Evolutionary conservation across 2,329 filamentous ascomycete species (phyloP), one percentile per base, ranked within the genome.

Genomic region (Xylaria sp.): DNA sequence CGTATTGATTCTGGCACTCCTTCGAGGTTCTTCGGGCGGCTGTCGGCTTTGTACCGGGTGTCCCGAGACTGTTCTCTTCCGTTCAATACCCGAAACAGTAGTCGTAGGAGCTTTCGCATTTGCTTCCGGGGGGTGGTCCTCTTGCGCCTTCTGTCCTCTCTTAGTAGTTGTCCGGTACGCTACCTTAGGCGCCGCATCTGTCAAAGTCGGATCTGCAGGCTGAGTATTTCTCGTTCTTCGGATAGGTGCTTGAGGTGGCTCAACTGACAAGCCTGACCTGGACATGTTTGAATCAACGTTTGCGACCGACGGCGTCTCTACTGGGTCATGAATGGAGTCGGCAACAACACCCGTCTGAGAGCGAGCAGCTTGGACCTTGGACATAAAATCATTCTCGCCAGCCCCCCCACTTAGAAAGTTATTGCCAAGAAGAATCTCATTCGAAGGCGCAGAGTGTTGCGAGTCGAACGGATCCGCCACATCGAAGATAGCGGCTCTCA

Each of bases 61-160:
- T 3, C 93, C 93, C 47, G 93, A 96, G n/a, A 96, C 84, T 1
- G 92, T 97, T 66, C 93, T 86, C 76, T 97, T 97, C 72, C 92
- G 85, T 61, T 92, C 90, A 11, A 80, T 75, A 3, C 76, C 78
- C 18, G 80, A 72, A 13, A 73, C 63, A 63, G 78, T 66, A 63
- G 75, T 57, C 50, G 63, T 70, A 16, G 77, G 69, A 58, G 77
- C 68, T 76, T 78, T 70, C 57, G 66, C 73, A 63, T 67, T 75
- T 1, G 76, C 71, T 46, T 84, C 82, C 2, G 73, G 66, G 53
- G 78, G 69, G 34, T 67, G 66, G 10, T 83, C 81, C 67, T 74
- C 66, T 69, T 77, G 65, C 7, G 62, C 54, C 57, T 64, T 69
- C 51, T 68, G 68, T n/a, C 69, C 70, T 58, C 73, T 72, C 66